Base-by-base conservation (phyloP, 148 eudicot species). In the Silene conica region DNA sequence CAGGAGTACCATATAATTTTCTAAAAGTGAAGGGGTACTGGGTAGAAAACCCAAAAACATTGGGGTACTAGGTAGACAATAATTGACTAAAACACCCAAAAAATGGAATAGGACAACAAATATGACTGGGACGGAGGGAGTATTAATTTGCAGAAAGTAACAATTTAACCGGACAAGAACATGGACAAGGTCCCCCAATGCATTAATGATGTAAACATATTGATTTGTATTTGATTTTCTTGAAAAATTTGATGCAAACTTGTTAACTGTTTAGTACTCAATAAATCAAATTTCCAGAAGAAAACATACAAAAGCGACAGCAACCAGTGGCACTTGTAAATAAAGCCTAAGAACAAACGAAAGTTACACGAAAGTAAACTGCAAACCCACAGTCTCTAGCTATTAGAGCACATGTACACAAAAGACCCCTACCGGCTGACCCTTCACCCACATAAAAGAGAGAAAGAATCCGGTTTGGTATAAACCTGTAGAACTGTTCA, bases 341-440 rank as follows among this genome's bases (percentile, higher is more conserved):
- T 59, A 8, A 59, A 57, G 19, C 21, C 25, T 1, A 1, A 41
- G 21, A 73, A 61, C 68, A 61, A n/a, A 45, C 1, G 57, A 61
- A 61, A 25, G 41, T 34, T 34, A 34, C 41, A 34, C 23, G 62
- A 61, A 54, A 67, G 16, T 15, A 45, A 67, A 50, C 26, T 1
- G 23, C 63, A 21, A 19, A 56, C 60, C 19, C 60, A 59, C 63
- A 19, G 21, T 16, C 62, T 16, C 56, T 56, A 52, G 64, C 59
- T 61, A 26, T 25, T 26, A 45, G 63, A 54, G 58, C 71, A 73
- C 46, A 79, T 74, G 69, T 79, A 79, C 82, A 74, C 28, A 19
- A 34, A 15, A 48, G 69, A 56, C 63, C 63, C 58, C 52, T 18
- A 16, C 14, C 28, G 31, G n/a, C 71, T 25, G 12, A 56, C 23